Evolutionary conservation across 352 stramenopile species (phyloP).

Genomic region (Hyaloperonospora brassicae): DNA sequence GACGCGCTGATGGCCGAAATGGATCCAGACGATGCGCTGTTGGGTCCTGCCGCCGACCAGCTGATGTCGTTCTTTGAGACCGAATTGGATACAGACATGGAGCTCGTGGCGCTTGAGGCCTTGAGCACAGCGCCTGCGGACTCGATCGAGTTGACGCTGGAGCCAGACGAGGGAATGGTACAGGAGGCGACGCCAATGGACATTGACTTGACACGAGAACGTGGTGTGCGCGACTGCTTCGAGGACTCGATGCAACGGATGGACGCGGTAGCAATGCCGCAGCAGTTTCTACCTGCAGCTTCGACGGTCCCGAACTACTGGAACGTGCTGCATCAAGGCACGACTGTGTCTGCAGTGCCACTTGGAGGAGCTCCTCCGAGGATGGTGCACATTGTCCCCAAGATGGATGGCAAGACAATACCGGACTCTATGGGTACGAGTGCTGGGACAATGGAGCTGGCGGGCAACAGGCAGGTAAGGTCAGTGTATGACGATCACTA

Average conservation of each 20-base stretch:
- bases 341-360: conserved; percentile 25
- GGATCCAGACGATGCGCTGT: conserved; percentile 36
- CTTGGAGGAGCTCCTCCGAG: conserved; percentile 27
- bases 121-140: conserved; percentile 8
- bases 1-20: conserved; percentile 75
- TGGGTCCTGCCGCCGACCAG: conserved; percentile 28
- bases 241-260: no score
- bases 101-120: conserved; percentile 55
- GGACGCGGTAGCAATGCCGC: conserved; percentile 1
- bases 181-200: conserved; percentile 27
- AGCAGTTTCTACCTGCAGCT: conserved; percentile 54
- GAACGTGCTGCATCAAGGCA: conserved; percentile 75
- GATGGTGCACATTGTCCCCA: conserved; percentile 75
- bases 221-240: neutral
- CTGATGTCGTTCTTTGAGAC: conserved; percentile 48
- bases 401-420: conserved; percentile 30
- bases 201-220: conserved; percentile 12
- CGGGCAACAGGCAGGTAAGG: conserved; percentile 13
- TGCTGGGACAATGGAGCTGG: conserved; percentile 2
- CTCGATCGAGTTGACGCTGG: conserved; percentile 9
- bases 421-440: neutral
- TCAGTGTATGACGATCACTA: conserved; percentile 5
- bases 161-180: conserved; percentile 13
- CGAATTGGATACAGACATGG: conserved; percentile 59
- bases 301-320: conserved; percentile 81